Conservation (phyloP, 2,329 filamentous ascomycete genomes). For the Tolypocladium sp. region DNA sequence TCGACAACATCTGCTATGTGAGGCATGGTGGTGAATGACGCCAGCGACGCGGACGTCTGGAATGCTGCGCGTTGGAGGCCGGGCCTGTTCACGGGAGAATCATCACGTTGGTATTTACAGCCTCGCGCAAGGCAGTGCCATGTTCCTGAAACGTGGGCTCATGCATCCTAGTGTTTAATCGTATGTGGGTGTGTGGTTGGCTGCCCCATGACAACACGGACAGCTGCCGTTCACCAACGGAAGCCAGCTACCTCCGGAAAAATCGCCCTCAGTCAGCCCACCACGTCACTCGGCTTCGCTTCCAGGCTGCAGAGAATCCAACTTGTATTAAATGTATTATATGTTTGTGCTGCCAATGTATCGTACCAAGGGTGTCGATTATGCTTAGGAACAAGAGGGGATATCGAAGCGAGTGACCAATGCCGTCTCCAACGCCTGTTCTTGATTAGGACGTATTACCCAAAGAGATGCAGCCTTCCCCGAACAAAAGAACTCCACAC, state of each 20-base stretch:
- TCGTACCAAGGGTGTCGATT: background rate
- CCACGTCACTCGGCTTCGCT: background rate
- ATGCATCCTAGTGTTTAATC: no score
- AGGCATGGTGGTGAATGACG: background rate
- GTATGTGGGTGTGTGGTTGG: background rate
- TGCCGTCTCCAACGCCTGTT: slow-evolving; percentile 14
- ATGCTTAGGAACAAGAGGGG: slow-evolving; percentile 4
- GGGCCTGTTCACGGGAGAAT: background rate
- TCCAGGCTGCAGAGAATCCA: background rate
- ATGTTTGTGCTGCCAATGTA: background rate
- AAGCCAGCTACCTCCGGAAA: background rate
- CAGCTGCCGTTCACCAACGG: background rate
- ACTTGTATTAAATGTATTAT: background rate
- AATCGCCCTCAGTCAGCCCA: background rate
- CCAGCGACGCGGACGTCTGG: background rate
- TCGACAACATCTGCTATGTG: background rate
- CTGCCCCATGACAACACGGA: background rate
- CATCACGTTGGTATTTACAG: background rate
- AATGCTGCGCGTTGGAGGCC: background rate
- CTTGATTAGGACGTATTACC: slow-evolving; percentile 8
- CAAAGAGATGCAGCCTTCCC: slow-evolving; percentile 5
- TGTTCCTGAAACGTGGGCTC: background rate
- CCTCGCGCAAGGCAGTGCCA: background rate
- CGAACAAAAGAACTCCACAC: background rate
- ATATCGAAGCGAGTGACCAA: slow-evolving; percentile 14